These are phyloP conservation scores for Gossypium bickii DNA, from an alignment of 345 rosid genomes.

Conservation along the genomic window DNA sequence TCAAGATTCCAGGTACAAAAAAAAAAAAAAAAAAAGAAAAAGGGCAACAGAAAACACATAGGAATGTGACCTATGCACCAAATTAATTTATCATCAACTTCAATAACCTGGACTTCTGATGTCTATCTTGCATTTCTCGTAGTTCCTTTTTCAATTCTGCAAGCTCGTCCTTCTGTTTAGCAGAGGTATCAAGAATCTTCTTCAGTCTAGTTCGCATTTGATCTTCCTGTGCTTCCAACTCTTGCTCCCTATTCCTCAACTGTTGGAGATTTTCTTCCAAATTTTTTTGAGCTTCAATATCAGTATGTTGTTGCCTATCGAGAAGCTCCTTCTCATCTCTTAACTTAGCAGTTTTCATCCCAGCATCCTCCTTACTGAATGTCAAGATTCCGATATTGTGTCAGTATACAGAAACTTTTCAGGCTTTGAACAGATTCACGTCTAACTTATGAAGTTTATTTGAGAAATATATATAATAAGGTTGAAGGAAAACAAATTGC, in stretches of 20 bases:
- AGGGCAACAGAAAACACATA: background rate
- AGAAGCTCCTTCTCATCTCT: slow-evolving; percentile 95
- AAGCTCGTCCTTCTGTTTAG: slow-evolving; percentile 56
- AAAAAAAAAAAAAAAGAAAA: background rate
- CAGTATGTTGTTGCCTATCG: slow-evolving; percentile 88
- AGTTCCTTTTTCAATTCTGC: slow-evolving; percentile 53
- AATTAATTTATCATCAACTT: slow-evolving; percentile 3
- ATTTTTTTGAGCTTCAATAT: slow-evolving; percentile 83
- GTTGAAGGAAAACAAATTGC: slow-evolving; percentile 12
- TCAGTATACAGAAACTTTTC: background rate
- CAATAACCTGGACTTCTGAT: slow-evolving; percentile 66
- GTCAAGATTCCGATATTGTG: slow-evolving; percentile 10
- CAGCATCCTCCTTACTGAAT: slow-evolving; percentile 92
- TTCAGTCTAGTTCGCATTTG: slow-evolving; percentile 62
- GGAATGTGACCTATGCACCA: background rate
- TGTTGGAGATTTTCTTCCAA: slow-evolving; percentile 94
- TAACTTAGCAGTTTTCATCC: slow-evolving; percentile 77
- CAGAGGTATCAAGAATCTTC: slow-evolving; percentile 57
- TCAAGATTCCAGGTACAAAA: background rate
- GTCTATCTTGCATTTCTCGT: slow-evolving; percentile 69
- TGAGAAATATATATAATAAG: background rate
- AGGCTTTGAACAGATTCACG: background rate
- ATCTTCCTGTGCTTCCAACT: slow-evolving; percentile 68
- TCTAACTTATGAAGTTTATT: slow-evolving; percentile 2
- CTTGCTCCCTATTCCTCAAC: slow-evolving; percentile 67